These are phyloP conservation scores for Dryas octopetala DNA, from an alignment of 306 rosid species.

Conservation along the genomic window DNA sequence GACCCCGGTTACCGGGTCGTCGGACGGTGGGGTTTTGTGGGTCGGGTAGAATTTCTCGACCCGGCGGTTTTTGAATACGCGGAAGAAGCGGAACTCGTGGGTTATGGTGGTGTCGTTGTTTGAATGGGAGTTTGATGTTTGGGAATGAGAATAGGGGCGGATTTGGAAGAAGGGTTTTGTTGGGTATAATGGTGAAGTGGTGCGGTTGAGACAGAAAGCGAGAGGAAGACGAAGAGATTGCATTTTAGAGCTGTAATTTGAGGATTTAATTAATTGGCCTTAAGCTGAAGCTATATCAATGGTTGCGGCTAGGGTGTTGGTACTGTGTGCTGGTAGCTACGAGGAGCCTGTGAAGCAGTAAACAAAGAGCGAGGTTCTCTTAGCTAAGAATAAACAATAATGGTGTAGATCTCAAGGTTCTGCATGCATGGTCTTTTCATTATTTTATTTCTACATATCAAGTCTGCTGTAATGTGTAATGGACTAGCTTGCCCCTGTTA, in stretches of 20 bases:
- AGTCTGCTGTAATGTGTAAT: no score
- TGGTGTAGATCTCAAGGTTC: no score
- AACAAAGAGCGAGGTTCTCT: no score
- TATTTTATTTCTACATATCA: no score
- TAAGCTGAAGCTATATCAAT: no score
- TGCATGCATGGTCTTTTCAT: no score
- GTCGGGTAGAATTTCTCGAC: slow-evolving; percentile 6
- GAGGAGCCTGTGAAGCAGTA: no score
- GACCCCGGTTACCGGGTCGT: slow-evolving; percentile 14
- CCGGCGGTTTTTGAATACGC: slow-evolving; percentile 28
- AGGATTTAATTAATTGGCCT: no score
- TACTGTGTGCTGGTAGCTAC: background rate
- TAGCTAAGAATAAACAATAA: no score
- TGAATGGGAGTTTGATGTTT: background rate
- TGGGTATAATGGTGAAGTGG: background rate
- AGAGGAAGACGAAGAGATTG: slow-evolving; percentile 4
- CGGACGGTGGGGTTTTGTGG: slow-evolving; percentile 16
- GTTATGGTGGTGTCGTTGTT: background rate
- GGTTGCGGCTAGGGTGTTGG: background rate
- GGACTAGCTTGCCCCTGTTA: no score
- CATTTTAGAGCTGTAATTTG: background rate
- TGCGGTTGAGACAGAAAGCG: background rate
- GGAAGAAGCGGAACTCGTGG: slow-evolving; percentile 22
- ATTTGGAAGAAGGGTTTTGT: slow-evolving; percentile 3
- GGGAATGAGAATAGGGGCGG: background rate